These are phyloP conservation scores for Penicillium brevicompactum DNA, from an alignment of 2,329 filamentous ascomycete genomes.

Conservation along the genomic window DNA sequence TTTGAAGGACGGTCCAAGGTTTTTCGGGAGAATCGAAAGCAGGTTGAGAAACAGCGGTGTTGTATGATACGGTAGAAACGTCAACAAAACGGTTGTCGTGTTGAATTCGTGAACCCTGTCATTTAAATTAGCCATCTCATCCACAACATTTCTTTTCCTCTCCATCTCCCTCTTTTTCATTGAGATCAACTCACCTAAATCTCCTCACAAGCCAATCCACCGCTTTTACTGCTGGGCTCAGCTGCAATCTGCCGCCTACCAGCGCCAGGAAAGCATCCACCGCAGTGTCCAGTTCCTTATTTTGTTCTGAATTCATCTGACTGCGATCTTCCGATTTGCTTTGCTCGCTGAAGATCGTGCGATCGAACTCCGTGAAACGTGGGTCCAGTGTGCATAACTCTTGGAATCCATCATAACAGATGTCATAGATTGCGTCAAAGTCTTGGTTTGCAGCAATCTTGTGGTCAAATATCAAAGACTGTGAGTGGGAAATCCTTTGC, in stretches of 20 bases:
- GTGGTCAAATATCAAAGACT: conserved; percentile 91
- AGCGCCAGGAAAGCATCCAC: conserved; percentile 83
- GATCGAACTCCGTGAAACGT: conserved; percentile 73
- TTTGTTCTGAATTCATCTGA: conserved; percentile 79
- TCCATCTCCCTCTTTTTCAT: conserved; percentile 20
- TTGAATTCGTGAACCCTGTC: conserved; percentile 87
- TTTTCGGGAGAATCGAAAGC: conserved; percentile 78
- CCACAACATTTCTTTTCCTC: neutral
- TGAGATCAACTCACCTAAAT: conserved; percentile 65
- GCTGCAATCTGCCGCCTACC: conserved; percentile 71
- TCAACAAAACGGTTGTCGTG: conserved; percentile 72
- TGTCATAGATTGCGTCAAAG: conserved; percentile 82
- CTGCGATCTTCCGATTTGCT: conserved; percentile 86
- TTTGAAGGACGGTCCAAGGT: conserved; percentile 72
- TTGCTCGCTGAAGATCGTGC: conserved; percentile 88
- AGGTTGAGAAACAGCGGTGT: conserved; percentile 82
- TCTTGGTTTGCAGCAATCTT: conserved; percentile 83
- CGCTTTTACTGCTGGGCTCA: conserved; percentile 86
- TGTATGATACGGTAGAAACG: conserved; percentile 90
- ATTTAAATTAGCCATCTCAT: conserved; percentile 22
- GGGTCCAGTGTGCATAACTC: conserved; percentile 86
- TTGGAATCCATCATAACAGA: conserved; percentile 86
- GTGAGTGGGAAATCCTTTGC: conserved; percentile 86
- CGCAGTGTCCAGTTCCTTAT: conserved; percentile 75
- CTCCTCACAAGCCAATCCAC: conserved; percentile 93